phyloP scores from a whole-genome alignment of 2,329 filamentous ascomycete genomes.

The Pseudocercospora fuligena region DNA sequence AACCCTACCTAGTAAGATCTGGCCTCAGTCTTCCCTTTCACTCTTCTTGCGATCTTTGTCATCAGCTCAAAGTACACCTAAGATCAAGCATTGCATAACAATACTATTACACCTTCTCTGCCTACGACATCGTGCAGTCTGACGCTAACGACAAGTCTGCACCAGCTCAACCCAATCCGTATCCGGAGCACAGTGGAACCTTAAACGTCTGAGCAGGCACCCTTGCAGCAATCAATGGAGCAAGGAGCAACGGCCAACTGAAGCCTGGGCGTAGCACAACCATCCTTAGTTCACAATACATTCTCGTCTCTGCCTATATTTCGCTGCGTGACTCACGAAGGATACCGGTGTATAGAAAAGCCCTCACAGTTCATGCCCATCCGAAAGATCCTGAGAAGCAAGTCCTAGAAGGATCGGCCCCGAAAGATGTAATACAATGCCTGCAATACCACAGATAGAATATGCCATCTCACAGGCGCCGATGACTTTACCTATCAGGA shows the following conservation, averaged over 20 bases:
- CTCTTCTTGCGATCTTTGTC: not conserved
- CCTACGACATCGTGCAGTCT: not conserved
- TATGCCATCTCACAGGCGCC: constrained; percentile 25
- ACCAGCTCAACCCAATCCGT: not conserved
- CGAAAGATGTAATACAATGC: constrained; percentile 15
- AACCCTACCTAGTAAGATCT: not conserved
- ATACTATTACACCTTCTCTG: not conserved
- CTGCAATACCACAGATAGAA: constrained; percentile 22
- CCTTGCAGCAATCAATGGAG: too few species aligned
- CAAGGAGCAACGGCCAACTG: too few species aligned
- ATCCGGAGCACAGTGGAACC: not conserved
- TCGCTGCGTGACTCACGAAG: too few species aligned
- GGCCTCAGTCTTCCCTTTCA: not conserved
- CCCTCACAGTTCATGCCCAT: too few species aligned
- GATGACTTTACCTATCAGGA: constrained; percentile 30
- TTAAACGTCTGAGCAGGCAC: too few species aligned
- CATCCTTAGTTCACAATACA: too few species aligned
- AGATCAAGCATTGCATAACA: not conserved
- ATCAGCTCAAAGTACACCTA: not conserved
- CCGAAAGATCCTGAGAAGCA: too few species aligned
- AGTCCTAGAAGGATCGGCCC: not conserved
- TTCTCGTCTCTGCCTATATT: too few species aligned
- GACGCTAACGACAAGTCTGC: not conserved
- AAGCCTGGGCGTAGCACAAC: too few species aligned
- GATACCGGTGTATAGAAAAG: too few species aligned